Conservation (phyloP, 306 rosid genomes). For the Acacia crassicarpa region DNA sequence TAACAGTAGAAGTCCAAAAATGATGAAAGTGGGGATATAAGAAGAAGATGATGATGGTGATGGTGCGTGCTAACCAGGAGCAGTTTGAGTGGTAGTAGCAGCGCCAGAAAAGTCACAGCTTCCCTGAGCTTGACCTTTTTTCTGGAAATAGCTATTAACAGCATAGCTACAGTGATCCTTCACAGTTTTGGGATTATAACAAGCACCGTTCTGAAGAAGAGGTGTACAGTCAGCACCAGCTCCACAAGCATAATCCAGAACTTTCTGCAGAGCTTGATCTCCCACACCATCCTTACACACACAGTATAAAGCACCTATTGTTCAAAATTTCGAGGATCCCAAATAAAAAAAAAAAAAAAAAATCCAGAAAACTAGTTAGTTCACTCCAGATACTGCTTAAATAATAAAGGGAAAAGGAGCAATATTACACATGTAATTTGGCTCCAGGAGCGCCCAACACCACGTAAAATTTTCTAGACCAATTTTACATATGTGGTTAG, state of each 20-base stretch:
- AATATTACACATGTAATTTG: too few relatives aligned
- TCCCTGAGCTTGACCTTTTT: conserved; percentile 52
- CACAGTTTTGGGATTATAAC: conserved; percentile 83
- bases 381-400: not conserved
- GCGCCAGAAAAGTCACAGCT: conserved; percentile 86
- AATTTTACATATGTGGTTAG: too few relatives aligned
- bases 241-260: conserved; percentile 92
- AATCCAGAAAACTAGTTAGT: not conserved
- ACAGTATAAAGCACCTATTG: conserved; percentile 75
- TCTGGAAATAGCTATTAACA: conserved; percentile 87
- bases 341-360: not conserved
- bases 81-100: conserved; percentile 47
- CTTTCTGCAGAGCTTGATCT: conserved; percentile 63
- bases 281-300: conserved; percentile 70
- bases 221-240: conserved; percentile 79
- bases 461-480: too few relatives aligned
- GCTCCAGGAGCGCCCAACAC: too few relatives aligned
- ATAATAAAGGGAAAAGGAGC: too few relatives aligned
- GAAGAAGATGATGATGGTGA: not conserved
- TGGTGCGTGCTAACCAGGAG: conserved; percentile 54
- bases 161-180: conserved; percentile 89
- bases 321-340: not conserved
- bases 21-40: not conserved
- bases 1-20: not conserved
- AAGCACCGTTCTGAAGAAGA: conserved; percentile 66